phyloP scores from a whole-genome alignment of 2,329 filamentous ascomycete genomes.

The Penicillium palitans region DNA sequence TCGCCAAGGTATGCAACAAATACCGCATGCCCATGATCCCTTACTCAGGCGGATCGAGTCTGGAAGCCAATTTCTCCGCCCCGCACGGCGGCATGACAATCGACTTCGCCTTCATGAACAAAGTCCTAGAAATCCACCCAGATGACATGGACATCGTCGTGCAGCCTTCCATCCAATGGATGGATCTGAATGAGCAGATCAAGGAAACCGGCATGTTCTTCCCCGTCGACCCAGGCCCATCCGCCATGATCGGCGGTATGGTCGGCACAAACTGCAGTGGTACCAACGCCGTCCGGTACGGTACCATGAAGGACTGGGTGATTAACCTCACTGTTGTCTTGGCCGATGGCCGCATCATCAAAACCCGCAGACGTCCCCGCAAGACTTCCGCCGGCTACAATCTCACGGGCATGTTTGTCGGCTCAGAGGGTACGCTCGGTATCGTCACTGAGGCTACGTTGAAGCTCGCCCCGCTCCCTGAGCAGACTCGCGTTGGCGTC shows the following conservation, averaged over 20 bases:
- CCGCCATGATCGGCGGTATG: conserved; percentile 60
- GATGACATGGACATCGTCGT: conserved; percentile 92
- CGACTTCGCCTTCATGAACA: conserved; percentile 85
- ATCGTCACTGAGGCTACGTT: conserved; percentile 70
- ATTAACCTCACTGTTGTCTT: conserved; percentile 70
- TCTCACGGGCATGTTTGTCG: conserved; percentile 67
- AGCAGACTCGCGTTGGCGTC: conserved; percentile 65
- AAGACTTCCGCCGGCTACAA: conserved; percentile 74
- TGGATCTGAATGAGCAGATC: conserved; percentile 76
- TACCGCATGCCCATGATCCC: conserved; percentile 82
- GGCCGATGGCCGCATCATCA: conserved; percentile 65
- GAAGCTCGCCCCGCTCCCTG: conserved; percentile 65
- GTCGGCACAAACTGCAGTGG: conserved; percentile 68
- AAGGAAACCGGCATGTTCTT: conserved; percentile 80
- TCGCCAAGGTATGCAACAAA: conserved; percentile 72
- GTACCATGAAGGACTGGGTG: conserved; percentile 76
- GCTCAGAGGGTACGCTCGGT: conserved; percentile 70
- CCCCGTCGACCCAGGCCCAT: conserved; percentile 80
- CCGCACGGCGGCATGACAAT: conserved; percentile 85
- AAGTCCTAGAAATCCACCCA: conserved; percentile 74
- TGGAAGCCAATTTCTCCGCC: conserved; percentile 88
- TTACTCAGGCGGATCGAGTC: conserved; percentile 79
- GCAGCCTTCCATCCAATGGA: conserved; percentile 90
- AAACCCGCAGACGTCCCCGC: conserved; percentile 61
- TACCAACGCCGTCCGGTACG: conserved; percentile 64